phyloP scores from a whole-genome alignment of 1,284 basidiomycete genomes.

The Ustilago crameri region DNA sequence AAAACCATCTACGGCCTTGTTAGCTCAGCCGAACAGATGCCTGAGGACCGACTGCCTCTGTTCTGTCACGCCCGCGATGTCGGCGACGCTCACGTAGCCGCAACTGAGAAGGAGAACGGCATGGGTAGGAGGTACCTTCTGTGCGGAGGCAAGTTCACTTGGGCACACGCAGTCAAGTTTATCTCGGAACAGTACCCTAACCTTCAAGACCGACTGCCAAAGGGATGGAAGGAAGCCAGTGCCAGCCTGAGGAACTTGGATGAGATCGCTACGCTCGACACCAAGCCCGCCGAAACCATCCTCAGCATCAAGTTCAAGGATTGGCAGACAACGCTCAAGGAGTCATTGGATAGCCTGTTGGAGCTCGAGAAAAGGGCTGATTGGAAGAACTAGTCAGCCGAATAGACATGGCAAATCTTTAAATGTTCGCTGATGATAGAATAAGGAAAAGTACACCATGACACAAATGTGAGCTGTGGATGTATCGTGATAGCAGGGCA shows the following conservation, averaged over 20 bases:
- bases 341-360: conserved; percentile 53
- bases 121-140: conserved; percentile 53
- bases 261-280: conserved; percentile 46
- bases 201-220: conserved; percentile 49
- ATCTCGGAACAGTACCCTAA: conserved; percentile 49
- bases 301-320: conserved; percentile 50
- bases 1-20: conserved; percentile 62
- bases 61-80: conserved; percentile 63
- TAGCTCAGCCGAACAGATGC: conserved; percentile 43
- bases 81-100: conserved; percentile 63
- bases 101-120: conserved; percentile 45
- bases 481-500: no score
- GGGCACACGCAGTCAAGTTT: conserved; percentile 52
- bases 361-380: conserved; percentile 45
- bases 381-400: conserved; percentile 42
- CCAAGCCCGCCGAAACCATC: conserved; percentile 37
- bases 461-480: no score
- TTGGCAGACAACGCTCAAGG: conserved; percentile 58
- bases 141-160: conserved; percentile 57
- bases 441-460: no score
- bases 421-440: no score
- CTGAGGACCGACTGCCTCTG: conserved; percentile 66
- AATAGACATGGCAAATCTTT: no score
- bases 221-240: conserved; percentile 54
- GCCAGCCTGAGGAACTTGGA: conserved; percentile 20